Evolutionary conservation across 306 rosid species (phyloP).

Genomic region (Fagus sylvatica): DNA sequence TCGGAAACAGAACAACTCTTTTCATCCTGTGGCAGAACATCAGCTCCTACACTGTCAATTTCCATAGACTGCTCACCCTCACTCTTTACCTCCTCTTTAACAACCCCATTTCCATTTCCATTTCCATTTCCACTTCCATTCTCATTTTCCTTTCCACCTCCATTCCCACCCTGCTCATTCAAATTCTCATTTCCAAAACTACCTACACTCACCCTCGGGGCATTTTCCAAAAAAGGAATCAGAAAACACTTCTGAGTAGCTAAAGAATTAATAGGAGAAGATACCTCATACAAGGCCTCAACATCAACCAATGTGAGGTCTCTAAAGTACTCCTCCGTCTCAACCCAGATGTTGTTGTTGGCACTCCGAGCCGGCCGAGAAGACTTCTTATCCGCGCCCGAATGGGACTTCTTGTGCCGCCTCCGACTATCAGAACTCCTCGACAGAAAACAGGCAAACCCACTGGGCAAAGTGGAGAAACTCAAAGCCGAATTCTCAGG

Average conservation of each 20-base stretch:
- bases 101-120: constrained; percentile 14
- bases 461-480: constrained; percentile 67
- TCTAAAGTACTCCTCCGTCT: constrained; percentile 79
- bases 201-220: constrained; percentile 25
- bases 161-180: constrained; percentile 9
- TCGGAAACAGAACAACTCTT: constrained; percentile 25
- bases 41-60: constrained; percentile 36
- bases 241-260: constrained; percentile 46
- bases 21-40: constrained; percentile 33
- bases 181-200: constrained; percentile 16
- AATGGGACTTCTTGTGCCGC: constrained; percentile 76
- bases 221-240: constrained; percentile 47
- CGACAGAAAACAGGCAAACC: constrained; percentile 58
- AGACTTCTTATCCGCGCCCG: constrained; percentile 65
- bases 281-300: constrained; percentile 54
- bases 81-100: constrained; percentile 30
- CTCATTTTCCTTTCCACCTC: not conserved
- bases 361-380: constrained; percentile 45
- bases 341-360: constrained; percentile 68
- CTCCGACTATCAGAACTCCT: constrained; percentile 64
- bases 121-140: not conserved
- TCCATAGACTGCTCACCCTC: constrained; percentile 30
- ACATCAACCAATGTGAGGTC: constrained; percentile 65
- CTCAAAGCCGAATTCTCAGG: constrained; percentile 62
- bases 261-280: constrained; percentile 41